A percentile compares a stretch with the other conserved stretches of the same genome.
phyloP scores from a whole-genome alignment of 2,329 filamentous ascomycete genomes.

The Botrytis porri region DNA sequence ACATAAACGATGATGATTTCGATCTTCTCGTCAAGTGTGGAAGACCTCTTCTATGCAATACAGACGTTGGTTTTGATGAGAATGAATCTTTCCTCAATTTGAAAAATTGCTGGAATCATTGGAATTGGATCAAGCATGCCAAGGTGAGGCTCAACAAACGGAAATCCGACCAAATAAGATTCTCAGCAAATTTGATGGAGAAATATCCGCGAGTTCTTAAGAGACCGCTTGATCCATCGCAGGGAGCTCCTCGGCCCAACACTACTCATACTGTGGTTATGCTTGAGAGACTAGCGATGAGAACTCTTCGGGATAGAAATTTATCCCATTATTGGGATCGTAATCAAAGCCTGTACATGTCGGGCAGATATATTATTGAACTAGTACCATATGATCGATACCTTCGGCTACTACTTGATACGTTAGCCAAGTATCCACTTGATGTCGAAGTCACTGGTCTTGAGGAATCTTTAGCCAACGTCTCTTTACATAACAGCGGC shows the following conservation, averaged over 20 bases:
- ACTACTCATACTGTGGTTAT: not conserved
- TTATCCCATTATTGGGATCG: not conserved
- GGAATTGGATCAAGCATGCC: conserved; percentile 9
- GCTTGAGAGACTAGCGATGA: not conserved
- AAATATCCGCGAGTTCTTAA: conserved; percentile 8
- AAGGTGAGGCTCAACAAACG: not conserved
- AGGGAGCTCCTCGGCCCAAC: not conserved
- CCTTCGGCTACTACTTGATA: conserved; percentile 6
- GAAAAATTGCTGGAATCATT: not conserved
- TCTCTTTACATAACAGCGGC: not conserved
- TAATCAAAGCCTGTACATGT: not conserved
- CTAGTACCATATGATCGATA: conserved; percentile 15
- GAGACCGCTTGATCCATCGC: not conserved
- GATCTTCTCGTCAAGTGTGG: conserved; percentile 3
- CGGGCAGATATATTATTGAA: not conserved
- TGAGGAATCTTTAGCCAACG: not conserved
- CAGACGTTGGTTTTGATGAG: not conserved
- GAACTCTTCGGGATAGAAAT: not conserved
- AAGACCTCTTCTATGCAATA: not conserved
- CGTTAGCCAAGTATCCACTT: not conserved
- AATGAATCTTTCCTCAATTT: not conserved
- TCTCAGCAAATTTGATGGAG: not conserved
- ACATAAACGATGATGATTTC: not conserved
- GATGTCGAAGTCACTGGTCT: not conserved
- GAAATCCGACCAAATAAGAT: not conserved